A percentile compares a stretch with the other conserved stretches of the same genome.
These are phyloP conservation scores for Pelargonium fulgidum DNA, from an alignment of 441 rosid genomes.

Conservation along the genomic window DNA sequence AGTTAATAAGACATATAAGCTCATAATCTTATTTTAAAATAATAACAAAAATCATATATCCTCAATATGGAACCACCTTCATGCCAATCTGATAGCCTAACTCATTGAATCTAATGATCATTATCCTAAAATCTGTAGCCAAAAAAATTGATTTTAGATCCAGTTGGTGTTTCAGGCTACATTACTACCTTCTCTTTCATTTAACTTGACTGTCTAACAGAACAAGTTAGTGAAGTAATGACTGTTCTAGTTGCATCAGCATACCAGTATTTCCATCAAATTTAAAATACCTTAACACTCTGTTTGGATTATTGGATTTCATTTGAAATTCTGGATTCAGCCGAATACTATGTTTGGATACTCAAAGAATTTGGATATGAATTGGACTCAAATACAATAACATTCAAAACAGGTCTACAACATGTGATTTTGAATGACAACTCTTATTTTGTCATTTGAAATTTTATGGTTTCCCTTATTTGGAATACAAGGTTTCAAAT, in stretches of 20 bases:
- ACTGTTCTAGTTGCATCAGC: neutral
- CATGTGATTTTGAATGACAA: too few species aligned
- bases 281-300: neutral
- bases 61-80: neutral
- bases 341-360: too few species aligned
- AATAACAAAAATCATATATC: neutral
- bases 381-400: too few species aligned
- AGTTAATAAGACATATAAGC: neutral
- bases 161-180: neutral
- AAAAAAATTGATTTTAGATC: neutral
- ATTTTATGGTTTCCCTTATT: too few species aligned
- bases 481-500: too few species aligned
- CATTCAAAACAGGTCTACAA: too few species aligned
- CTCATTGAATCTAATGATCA: neutral
- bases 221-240: constrained; percentile 5
- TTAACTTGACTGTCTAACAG: neutral
- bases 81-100: neutral
- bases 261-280: neutral
- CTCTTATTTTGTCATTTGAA: too few species aligned
- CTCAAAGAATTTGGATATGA: too few species aligned
- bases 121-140: neutral
- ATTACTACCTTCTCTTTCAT: neutral
- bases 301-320: too few species aligned
- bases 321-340: too few species aligned
- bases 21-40: neutral